Percentiles rank a stretch among this genome's conserved stretches.
Evolutionary conservation across 2,329 filamentous ascomycete genomes (phyloP).

Genomic region (Alternaria infectoria): DNA sequence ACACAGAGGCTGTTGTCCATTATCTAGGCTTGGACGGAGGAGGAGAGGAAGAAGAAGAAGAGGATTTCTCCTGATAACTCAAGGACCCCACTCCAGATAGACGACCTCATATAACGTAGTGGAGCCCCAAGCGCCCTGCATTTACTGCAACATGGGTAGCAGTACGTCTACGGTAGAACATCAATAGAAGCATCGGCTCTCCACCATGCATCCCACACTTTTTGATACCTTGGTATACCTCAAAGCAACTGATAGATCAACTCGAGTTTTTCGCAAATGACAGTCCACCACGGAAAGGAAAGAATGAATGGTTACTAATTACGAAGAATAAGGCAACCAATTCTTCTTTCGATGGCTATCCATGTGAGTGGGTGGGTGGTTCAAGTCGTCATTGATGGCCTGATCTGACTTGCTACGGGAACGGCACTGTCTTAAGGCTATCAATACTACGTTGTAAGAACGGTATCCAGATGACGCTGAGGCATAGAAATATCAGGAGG

Average conservation of each 20-base stretch:
- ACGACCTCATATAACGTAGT: constrained; percentile 19
- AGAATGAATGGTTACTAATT: background rate
- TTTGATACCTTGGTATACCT: background rate
- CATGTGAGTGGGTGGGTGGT: background rate
- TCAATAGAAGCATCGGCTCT: constrained; percentile 22
- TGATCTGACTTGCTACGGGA: background rate
- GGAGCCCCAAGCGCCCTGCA: constrained; percentile 19
- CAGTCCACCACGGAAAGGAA: background rate
- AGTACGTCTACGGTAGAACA: constrained; percentile 17
- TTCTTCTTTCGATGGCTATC: background rate
- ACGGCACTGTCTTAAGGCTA: background rate
- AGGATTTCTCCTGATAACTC: constrained; percentile 40
- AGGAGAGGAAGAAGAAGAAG: constrained; percentile 32
- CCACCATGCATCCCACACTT: constrained; percentile 8
- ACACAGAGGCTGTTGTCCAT: constrained; percentile 38
- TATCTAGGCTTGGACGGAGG: constrained; percentile 42
- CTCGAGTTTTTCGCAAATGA: background rate
- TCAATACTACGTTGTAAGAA: background rate
- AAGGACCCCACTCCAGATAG: constrained; percentile 18
- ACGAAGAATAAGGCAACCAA: background rate
- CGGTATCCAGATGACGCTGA: background rate
- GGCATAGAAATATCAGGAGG: background rate
- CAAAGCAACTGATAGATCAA: background rate
- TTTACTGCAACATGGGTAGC: constrained; percentile 6
- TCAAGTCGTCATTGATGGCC: background rate